Conservation (phyloP, 2,329 filamentous ascomycete species). For the Phyllosticta citrichinensis region DNA sequence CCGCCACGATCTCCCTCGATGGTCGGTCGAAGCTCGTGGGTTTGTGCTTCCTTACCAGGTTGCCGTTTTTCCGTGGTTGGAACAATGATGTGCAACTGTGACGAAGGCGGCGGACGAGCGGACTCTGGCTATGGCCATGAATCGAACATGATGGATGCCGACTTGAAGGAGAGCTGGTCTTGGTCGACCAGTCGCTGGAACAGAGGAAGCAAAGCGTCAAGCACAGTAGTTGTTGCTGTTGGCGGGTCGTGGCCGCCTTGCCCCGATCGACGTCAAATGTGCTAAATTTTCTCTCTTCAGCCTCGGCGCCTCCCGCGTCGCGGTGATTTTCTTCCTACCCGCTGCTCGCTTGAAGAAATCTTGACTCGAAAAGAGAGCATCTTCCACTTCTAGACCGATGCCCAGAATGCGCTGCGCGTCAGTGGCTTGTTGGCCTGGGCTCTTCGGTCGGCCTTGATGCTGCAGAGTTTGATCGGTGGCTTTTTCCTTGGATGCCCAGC, state of each 20-base stretch:
- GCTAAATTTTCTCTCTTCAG: slow-evolving; percentile 4
- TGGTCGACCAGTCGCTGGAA: background rate
- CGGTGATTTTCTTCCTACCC: background rate
- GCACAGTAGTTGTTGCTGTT: background rate
- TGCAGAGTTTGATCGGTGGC: background rate
- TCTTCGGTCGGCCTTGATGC: background rate
- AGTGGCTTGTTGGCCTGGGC: background rate
- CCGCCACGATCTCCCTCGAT: background rate
- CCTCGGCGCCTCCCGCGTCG: slow-evolving; percentile 3
- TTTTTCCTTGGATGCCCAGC: background rate
- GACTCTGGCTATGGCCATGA: background rate
- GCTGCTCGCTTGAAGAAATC: background rate
- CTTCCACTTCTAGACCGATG: background rate
- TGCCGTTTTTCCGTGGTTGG: background rate
- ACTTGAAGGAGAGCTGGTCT: background rate
- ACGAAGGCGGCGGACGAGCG: background rate
- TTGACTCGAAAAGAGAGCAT: background rate
- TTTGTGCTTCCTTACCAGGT: background rate
- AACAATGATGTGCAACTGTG: background rate
- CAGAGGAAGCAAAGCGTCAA: background rate
- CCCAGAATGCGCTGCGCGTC: background rate
- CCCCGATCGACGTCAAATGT: slow-evolving; percentile 7
- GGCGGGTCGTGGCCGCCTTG: background rate
- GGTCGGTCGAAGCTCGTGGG: background rate
- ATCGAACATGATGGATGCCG: background rate